Conservation (phyloP, 1,139 yeast genomes). For the Geotrichum fermentans region DNA sequence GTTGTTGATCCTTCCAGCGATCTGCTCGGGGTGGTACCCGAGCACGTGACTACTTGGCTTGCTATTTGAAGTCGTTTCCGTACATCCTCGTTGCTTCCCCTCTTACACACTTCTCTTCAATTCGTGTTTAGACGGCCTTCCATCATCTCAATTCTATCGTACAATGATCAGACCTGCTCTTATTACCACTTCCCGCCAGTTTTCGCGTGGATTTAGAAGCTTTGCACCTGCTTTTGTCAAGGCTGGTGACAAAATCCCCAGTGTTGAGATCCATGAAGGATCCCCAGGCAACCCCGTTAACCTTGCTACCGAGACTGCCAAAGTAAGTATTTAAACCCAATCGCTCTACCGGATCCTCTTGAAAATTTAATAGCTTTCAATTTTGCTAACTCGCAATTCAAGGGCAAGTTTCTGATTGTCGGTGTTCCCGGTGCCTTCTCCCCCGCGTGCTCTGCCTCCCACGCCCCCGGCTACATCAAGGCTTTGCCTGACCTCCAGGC, state of each 20-base stretch:
- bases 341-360: not conserved
- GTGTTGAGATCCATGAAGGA: constrained; percentile 51
- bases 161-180: constrained; percentile 13
- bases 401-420: constrained; percentile 57
- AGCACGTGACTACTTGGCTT: no score
- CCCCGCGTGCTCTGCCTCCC: constrained; percentile 74
- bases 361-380: no score
- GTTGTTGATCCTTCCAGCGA: no score
- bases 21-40: no score
- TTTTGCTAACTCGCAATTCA: not conserved
- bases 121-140: not conserved
- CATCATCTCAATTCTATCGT: not conserved
- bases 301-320: constrained; percentile 51
- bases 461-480: constrained; percentile 72
- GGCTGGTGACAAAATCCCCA: constrained; percentile 49
- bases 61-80: no score
- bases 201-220: constrained; percentile 27
- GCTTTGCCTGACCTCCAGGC: constrained; percentile 48
- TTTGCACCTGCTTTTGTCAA: constrained; percentile 30
- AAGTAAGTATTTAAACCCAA: constrained; percentile 22
- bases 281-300: constrained; percentile 65
- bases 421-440: constrained; percentile 93
- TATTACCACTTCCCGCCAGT: constrained; percentile 5
- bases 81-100: no score
- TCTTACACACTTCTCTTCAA: no score